Evolutionary conservation across 768 basidiomycete species (phyloP).

Genomic region (Mycena haematopus): DNA sequence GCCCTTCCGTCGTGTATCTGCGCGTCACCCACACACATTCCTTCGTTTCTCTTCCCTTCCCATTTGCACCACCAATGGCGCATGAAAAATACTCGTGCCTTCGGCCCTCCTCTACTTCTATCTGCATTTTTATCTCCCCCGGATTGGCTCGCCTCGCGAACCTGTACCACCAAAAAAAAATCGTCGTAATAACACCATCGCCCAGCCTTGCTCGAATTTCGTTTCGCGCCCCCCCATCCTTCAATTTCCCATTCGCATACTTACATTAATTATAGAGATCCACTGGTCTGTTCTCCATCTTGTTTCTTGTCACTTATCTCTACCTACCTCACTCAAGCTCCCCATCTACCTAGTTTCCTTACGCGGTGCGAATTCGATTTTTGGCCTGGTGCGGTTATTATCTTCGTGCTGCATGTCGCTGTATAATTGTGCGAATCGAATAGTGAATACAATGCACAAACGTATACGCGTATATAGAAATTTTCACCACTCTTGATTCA

Average conservation of each 20-base stretch:
- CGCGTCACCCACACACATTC: conserved; percentile 21
- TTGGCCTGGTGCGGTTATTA: conserved; percentile 22
- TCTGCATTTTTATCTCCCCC: conserved; percentile 9
- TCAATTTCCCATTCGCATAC: background rate
- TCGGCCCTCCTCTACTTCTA: background rate
- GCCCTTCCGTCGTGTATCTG: conserved; percentile 3
- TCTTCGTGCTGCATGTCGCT: background rate
- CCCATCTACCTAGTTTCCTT: conserved; percentile 2
- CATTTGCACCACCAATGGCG: conserved; percentile 2
- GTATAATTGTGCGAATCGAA: background rate
- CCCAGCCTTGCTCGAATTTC: conserved; percentile 2
- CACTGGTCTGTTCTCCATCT: conserved; percentile 16
- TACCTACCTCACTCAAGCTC: background rate
- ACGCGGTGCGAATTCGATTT: conserved; percentile 10
- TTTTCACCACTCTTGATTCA: background rate
- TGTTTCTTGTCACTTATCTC: conserved; percentile 18
- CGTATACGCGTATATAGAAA: background rate
- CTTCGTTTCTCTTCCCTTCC: conserved; percentile 8
- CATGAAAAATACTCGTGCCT: conserved; percentile 10
- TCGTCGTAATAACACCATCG: conserved; percentile 10
- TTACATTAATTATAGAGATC: conserved; percentile 22
- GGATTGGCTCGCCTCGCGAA: conserved; percentile 21
- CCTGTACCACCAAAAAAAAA: conserved; percentile 24
- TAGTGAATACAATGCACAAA: conserved; percentile 20
- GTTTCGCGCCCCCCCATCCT: background rate